Evolutionary conservation across 345 rosid genomes (phyloP).

Genomic region (Eucalyptus fibrosa): DNA sequence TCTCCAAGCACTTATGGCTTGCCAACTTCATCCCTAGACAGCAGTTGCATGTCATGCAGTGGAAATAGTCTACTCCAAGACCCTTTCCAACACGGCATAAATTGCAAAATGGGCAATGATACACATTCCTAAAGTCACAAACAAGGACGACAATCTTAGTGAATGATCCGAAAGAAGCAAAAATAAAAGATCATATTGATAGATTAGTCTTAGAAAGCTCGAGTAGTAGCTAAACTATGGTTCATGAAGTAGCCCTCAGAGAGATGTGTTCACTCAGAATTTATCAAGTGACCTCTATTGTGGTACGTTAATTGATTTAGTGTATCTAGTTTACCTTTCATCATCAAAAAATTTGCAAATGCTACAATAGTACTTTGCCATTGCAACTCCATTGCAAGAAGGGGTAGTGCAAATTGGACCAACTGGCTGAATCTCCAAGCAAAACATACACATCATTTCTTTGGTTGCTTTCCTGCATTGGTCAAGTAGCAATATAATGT

Average conservation of each 20-base stretch:
- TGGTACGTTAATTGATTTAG: neutral
- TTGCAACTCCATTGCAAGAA: conserved; percentile 33
- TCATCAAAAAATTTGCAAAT: conserved; percentile 94
- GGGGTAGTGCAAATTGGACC: conserved; percentile 37
- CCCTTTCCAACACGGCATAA: conserved; percentile 88
- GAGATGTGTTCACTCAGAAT: neutral
- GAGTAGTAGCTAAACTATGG: neutral
- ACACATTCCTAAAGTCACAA: conserved; percentile 40
- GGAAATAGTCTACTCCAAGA: conserved; percentile 79
- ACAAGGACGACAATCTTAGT: neutral
- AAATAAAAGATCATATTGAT: neutral
- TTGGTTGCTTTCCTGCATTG: conserved; percentile 41
- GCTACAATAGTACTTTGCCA: conserved; percentile 66
- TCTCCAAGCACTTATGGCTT: conserved; percentile 84
- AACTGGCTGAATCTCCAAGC: conserved; percentile 44
- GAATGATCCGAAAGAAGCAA: neutral
- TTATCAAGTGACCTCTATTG: neutral
- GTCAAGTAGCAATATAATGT: neutral
- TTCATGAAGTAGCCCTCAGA: neutral
- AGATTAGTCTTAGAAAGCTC: neutral
- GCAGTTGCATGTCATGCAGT: conserved; percentile 95
- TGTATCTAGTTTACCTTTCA: conserved; percentile 43
- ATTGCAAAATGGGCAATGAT: conserved; percentile 92
- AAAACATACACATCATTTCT: conserved; percentile 73
- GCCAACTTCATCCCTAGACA: conserved; percentile 64